Evolutionary conservation across 371 early-diverging fungal genomes (phyloP).

Genomic region (Batrachochytrium dendrobatidis): DNA sequence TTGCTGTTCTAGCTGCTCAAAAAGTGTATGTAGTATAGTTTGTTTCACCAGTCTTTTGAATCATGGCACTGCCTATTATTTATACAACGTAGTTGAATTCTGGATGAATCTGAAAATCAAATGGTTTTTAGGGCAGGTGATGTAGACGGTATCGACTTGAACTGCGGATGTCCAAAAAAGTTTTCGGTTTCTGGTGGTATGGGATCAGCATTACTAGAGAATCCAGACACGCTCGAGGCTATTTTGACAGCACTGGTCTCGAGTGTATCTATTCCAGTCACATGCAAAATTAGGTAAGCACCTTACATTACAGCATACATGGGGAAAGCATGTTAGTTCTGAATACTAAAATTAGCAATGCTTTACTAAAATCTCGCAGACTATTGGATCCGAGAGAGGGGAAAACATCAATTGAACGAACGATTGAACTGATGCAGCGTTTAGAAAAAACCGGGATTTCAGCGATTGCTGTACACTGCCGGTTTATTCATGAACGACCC

Average conservation of each 20-base stretch:
- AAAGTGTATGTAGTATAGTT: slow-evolving; percentile 64
- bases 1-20: slow-evolving; percentile 81
- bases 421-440: slow-evolving; percentile 69
- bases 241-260: slow-evolving; percentile 73
- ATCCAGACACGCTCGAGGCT: slow-evolving; percentile 66
- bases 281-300: slow-evolving; percentile 49
- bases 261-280: slow-evolving; percentile 56
- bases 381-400: slow-evolving; percentile 12
- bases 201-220: slow-evolving; percentile 86
- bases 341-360: background rate
- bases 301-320: slow-evolving; percentile 5
- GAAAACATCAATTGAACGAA: slow-evolving; percentile 53
- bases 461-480: slow-evolving; percentile 87
- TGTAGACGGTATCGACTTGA: slow-evolving; percentile 84
- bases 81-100: background rate
- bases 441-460: slow-evolving; percentile 81
- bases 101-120: too few relatives aligned
- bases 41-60: too few relatives aligned
- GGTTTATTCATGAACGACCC: slow-evolving; percentile 64
- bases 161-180: slow-evolving; percentile 95
- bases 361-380: background rate
- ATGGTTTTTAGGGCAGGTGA: slow-evolving; percentile 61
- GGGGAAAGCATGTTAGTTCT: background rate
- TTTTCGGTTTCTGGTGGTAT: slow-evolving; percentile 92
- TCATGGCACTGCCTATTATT: background rate